Conservation (phyloP, 768 basidiomycete genomes). For the Serendipita sp. region DNA sequence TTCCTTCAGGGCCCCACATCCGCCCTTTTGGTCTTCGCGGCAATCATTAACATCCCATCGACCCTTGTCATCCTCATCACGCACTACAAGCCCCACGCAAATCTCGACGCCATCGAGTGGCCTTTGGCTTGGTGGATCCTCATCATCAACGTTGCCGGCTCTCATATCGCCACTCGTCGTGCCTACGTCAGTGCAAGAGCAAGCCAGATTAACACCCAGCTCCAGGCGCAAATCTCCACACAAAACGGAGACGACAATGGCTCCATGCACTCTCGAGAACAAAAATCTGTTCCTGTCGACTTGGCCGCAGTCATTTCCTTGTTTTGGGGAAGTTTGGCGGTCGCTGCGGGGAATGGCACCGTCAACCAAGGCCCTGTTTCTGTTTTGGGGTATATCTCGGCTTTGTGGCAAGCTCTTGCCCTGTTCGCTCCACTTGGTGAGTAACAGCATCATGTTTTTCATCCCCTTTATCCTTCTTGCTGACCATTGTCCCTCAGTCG, state of each 20-base stretch:
- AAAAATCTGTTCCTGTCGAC: background rate
- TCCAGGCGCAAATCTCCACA: background rate
- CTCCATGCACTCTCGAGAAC: background rate
- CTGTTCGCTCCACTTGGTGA: background rate
- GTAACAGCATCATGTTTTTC: background rate
- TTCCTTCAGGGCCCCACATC: slow-evolving; percentile 5
- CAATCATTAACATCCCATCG: background rate
- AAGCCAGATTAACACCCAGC: background rate
- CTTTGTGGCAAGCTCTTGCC: slow-evolving; percentile 5
- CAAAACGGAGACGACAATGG: background rate
- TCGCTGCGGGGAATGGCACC: background rate
- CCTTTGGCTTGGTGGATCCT: slow-evolving; percentile 3
- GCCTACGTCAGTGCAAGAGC: background rate
- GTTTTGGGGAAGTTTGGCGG: background rate
- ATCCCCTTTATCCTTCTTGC: no score
- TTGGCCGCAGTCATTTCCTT: background rate
- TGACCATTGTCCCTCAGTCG: no score
- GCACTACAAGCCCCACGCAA: background rate
- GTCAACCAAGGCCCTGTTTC: background rate
- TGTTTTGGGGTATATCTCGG: background rate
- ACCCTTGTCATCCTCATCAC: slow-evolving; percentile 2
- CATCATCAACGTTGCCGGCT: background rate
- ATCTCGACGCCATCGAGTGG: background rate
- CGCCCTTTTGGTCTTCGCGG: background rate
- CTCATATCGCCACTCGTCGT: background rate